A percentile compares a stretch with the other conserved stretches of the same genome.
Evolutionary conservation across 345 rosid genomes (phyloP).

Genomic region (Brassica nigra): DNA sequence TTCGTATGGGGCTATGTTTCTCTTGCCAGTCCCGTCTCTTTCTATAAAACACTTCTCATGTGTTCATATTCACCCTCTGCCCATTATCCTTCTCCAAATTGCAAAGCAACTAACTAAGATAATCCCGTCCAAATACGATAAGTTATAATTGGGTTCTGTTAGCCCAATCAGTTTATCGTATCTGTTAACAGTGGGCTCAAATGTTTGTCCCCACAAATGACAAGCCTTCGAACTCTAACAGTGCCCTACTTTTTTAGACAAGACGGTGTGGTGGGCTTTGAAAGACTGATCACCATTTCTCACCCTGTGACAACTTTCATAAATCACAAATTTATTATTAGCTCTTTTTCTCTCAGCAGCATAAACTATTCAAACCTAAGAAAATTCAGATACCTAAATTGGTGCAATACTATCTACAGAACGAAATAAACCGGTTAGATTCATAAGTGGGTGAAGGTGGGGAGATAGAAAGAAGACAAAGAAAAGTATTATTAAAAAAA

Average conservation of each 20-base stretch:
- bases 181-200: conserved; percentile 18
- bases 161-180: conserved; percentile 20
- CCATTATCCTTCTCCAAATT: not conserved
- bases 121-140: not conserved
- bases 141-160: conserved; percentile 17
- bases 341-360: not conserved
- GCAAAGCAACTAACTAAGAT: not conserved
- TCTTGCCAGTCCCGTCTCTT: conserved; percentile 42
- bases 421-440: too few relatives aligned
- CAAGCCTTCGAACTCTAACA: conserved; percentile 19
- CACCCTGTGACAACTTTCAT: conserved; percentile 12
- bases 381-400: too few relatives aligned
- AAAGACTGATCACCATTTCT: conserved; percentile 13
- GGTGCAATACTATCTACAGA: too few relatives aligned
- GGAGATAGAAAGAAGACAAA: too few relatives aligned
- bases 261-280: conserved; percentile 28
- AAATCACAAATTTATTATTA: not conserved
- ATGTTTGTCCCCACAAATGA: conserved; percentile 24
- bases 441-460: too few relatives aligned
- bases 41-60: conserved; percentile 20
- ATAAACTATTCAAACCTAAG: too few relatives aligned
- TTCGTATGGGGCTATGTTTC: conserved; percentile 48
- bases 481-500: too few relatives aligned
- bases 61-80: conserved; percentile 5
- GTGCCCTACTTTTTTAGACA: conserved; percentile 14